These are phyloP conservation scores for Thraustotheca clavata DNA, from an alignment of 352 stramenopile species.

Conservation along the genomic window DNA sequence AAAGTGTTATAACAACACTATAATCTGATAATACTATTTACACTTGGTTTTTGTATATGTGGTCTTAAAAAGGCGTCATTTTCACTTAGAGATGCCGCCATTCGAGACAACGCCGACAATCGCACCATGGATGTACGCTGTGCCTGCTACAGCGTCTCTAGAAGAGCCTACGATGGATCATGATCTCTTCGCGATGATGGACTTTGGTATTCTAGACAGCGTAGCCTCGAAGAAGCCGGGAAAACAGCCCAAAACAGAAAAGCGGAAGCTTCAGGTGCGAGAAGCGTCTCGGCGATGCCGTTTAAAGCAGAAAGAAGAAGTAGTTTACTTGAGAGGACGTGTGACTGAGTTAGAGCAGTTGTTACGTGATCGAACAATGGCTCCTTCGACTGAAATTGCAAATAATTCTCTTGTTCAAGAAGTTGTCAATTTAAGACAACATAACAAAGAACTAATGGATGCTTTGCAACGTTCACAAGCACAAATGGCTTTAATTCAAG, in stretches of 20 bases:
- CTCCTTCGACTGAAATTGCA: neutral
- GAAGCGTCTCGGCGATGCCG: conserved; percentile 18
- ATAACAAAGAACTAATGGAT: conserved; percentile 12
- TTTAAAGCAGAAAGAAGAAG: conserved; percentile 21
- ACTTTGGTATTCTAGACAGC: neutral
- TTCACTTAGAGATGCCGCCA: no score
- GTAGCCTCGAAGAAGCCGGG: neutral
- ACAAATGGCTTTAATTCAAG: conserved; percentile 18
- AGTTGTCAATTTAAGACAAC: neutral
- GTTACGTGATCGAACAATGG: neutral
- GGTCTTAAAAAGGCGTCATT: no score
- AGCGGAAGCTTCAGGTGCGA: conserved; percentile 17
- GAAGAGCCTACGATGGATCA: neutral
- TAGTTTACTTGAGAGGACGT: conserved; percentile 10
- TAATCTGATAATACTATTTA: no score
- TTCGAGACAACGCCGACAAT: neutral
- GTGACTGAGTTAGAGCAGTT: conserved; percentile 16
- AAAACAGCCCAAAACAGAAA: neutral
- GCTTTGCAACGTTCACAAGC: neutral
- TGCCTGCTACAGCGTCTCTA: neutral
- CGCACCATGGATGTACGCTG: neutral
- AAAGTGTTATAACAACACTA: no score
- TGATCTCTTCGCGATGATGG: conserved; percentile 6
- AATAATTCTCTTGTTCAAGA: neutral
- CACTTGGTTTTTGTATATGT: no score